Percentiles rank a stretch among this genome's conserved stretches.
Conservation (phyloP, 257 asterid species). For the Capsicum baccatum region DNA sequence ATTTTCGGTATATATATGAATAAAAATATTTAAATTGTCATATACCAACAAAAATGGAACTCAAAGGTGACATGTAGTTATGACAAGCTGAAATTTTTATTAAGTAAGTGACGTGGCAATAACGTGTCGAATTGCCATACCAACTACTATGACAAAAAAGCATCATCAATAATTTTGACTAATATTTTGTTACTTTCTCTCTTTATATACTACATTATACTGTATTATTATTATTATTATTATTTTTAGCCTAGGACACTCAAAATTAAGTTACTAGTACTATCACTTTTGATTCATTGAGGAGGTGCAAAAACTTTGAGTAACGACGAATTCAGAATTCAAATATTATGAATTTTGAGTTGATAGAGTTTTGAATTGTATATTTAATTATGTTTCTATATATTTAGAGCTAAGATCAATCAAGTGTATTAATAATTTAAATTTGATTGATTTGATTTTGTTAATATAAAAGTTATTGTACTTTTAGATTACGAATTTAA, state of each 20-base stretch:
- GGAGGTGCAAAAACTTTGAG: not conserved
- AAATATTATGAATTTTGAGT: not conserved
- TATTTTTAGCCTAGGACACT: not conserved
- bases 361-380: not conserved
- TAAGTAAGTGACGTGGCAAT: not conserved
- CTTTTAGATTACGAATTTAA: not conserved
- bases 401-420: not conserved
- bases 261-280: not conserved
- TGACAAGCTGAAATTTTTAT: not conserved
- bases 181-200: not conserved
- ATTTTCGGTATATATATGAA: too few relatives aligned
- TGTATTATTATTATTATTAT: not conserved
- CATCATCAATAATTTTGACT: not conserved
- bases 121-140: not conserved
- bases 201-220: not conserved
- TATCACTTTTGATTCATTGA: conserved; percentile 12
- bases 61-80: not conserved
- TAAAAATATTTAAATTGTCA: not conserved
- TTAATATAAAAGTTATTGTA: not conserved
- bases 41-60: not conserved
- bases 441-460: not conserved
- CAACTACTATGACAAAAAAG: not conserved
- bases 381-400: not conserved
- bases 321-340: not conserved
- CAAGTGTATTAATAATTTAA: fast-evolving